Conservation (phyloP, 805 yeast genomes). For the Lachancea quebecensis region DNA sequence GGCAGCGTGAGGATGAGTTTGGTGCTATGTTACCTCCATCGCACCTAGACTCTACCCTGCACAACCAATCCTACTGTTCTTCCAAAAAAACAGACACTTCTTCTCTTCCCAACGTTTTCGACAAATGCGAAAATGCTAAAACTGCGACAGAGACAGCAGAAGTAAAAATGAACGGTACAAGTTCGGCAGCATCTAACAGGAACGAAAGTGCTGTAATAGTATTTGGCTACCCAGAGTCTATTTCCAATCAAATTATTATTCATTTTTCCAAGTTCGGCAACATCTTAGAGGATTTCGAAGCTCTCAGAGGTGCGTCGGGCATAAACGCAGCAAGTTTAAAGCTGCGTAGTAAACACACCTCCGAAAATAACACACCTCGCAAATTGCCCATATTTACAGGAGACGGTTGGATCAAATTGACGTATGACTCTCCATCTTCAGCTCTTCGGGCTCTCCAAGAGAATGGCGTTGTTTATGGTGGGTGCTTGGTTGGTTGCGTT, state of each 20-base stretch:
- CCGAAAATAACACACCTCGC: slow-evolving; percentile 14
- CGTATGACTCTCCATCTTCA: slow-evolving; percentile 66
- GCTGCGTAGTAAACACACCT: slow-evolving; percentile 13
- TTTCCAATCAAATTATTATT: slow-evolving; percentile 57
- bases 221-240: slow-evolving; percentile 80
- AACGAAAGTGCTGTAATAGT: slow-evolving; percentile 66
- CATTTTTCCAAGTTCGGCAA: slow-evolving; percentile 76
- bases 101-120: slow-evolving; percentile 8
- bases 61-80: not conserved
- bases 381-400: slow-evolving; percentile 74
- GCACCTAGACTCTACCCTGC: slow-evolving; percentile 9
- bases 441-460: slow-evolving; percentile 83
- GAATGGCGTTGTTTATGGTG: slow-evolving; percentile 67
- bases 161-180: not conserved
- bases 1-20: slow-evolving; percentile 36
- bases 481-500: slow-evolving; percentile 56
- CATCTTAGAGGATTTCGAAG: slow-evolving; percentile 67
- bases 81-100: slow-evolving; percentile 1
- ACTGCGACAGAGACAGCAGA: slow-evolving; percentile 1
- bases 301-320: slow-evolving; percentile 31
- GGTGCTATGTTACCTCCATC: slow-evolving; percentile 15
- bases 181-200: slow-evolving; percentile 1
- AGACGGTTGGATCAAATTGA: slow-evolving; percentile 83
- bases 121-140: slow-evolving; percentile 5
- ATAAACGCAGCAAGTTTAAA: slow-evolving; percentile 25